Evolutionary conservation across 2,329 filamentous ascomycete genomes (phyloP), one percentile per base, ranked within the genome.

Genomic region (Aureobasidium uvarum): DNA sequence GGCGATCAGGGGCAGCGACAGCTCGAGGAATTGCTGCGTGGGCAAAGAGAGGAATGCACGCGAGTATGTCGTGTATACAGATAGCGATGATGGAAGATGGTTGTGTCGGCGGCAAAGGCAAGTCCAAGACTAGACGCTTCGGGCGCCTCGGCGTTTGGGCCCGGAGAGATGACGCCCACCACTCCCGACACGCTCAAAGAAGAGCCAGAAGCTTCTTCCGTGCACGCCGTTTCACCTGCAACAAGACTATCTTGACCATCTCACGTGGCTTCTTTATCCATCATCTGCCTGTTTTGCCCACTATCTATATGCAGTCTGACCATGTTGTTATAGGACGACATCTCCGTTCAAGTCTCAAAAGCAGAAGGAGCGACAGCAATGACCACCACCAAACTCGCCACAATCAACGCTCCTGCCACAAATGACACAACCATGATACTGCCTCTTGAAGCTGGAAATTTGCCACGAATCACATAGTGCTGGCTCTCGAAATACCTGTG

Each of bases 401-500:
- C 74, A 69, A 88, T 87, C 71, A 89, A 72, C 11, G 79, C 80
- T 13, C 78, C 82, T 2, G 89, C 86, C 51, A 92, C 83, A 20
- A 85, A 76, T 10, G 87, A 85, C 38, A 94, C 85, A 43, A 92
- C 70, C 54, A 91, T 79, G 51, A 95, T 86, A 25, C 89, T 91
- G 4, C 89, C 90, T 69, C 91, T 82, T 70, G 88, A 90, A 8
- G 90, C 89, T 0, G 90, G 90, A 71, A 93, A 93, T 75, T 92
- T 92, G 71, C 90, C 90, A 68, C 84, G 79, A 67, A 94, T 88
- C 28, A 95, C 85, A 85, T 91, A 95, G 71, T 90, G 83, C 78
- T 95, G 91, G 25, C 85, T 84, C 73, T 91, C 86, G 71, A 91
- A 88, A 75, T 92, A 95, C 62, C 91, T 82, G 73, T 90, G 87